phyloP scores from a whole-genome alignment of 2,329 filamentous ascomycete genomes.

The Epichloe glyceriae region DNA sequence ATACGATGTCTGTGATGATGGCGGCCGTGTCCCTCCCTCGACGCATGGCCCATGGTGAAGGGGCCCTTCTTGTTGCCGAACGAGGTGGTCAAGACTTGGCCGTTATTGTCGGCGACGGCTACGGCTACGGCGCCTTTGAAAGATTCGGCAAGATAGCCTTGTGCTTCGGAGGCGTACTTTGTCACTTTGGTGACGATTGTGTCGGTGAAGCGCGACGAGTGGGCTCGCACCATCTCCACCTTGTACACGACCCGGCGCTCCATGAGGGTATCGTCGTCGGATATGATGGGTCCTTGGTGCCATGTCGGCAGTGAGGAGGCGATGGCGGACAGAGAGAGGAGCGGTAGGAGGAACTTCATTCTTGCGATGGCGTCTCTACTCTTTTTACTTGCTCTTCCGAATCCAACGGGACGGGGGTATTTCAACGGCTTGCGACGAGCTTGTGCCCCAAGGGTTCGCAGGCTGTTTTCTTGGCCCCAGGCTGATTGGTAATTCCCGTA shows the following conservation, averaged over 20 bases:
- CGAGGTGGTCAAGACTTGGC: conserved; percentile 7
- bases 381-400: not conserved
- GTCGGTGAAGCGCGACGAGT: not conserved
- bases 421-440: too few species aligned
- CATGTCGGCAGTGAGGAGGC: conserved; percentile 1
- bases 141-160: conserved; percentile 3
- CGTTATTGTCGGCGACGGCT: conserved; percentile 9
- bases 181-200: conserved; percentile 6
- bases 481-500: too few species aligned
- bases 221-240: conserved; percentile 1
- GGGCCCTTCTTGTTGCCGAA: not conserved
- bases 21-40: not conserved
- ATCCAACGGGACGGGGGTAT: too few species aligned
- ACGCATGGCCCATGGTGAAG: not conserved
- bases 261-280: conserved; percentile 8
- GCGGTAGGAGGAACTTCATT: conserved; percentile 3
- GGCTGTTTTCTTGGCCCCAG: too few species aligned
- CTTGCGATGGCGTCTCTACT: not conserved
- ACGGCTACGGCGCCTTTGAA: conserved; percentile 7
- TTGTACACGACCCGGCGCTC: conserved; percentile 1
- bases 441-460: too few species aligned
- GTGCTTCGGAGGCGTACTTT: conserved; percentile 7
- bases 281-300: conserved; percentile 3
- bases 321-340: conserved; percentile 1
- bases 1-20: conserved; percentile 2